Evolutionary conservation across 83 land plant genomes (phyloP).

Genomic region (Thuja plicata): DNA sequence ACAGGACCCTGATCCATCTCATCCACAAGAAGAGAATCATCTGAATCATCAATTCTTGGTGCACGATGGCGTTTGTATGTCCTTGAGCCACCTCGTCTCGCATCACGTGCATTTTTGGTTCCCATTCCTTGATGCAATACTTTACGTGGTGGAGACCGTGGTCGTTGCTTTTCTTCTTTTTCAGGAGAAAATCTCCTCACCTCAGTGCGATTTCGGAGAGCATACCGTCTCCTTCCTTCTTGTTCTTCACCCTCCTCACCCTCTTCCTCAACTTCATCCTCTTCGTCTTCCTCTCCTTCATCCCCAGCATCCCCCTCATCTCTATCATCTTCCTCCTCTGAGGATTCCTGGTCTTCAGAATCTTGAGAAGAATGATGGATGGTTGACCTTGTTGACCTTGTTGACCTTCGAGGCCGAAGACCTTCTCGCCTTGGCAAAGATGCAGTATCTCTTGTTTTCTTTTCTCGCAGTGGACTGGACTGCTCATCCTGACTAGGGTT

Average conservation of each 20-base stretch:
- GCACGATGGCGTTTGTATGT: constrained; percentile 80
- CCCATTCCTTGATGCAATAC: constrained; percentile 73
- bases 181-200: constrained; percentile 77
- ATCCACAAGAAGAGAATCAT: constrained; percentile 97
- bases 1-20: constrained; percentile 90
- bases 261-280: constrained; percentile 82
- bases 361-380: constrained; percentile 56
- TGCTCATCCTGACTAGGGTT: constrained; percentile 56
- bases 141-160: constrained; percentile 65
- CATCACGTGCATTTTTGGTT: constrained; percentile 70
- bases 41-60: constrained; percentile 80
- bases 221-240: constrained; percentile 92
- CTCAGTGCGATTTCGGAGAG: constrained; percentile 84
- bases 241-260: constrained; percentile 87
- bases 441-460: constrained; percentile 32
- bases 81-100: constrained; percentile 68
- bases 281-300: constrained; percentile 64
- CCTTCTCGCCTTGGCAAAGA: constrained; percentile 87
- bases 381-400: constrained; percentile 24
- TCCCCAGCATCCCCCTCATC: constrained; percentile 55
- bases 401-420: constrained; percentile 75
- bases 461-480: constrained; percentile 33
- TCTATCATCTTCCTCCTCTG: constrained; percentile 66
- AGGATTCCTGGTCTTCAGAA: constrained; percentile 66
- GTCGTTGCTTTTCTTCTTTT: constrained; percentile 73